These are phyloP conservation scores for Thielaviopsis musarum DNA, from an alignment of 2,329 filamentous ascomycete species.

Conservation along the genomic window DNA sequence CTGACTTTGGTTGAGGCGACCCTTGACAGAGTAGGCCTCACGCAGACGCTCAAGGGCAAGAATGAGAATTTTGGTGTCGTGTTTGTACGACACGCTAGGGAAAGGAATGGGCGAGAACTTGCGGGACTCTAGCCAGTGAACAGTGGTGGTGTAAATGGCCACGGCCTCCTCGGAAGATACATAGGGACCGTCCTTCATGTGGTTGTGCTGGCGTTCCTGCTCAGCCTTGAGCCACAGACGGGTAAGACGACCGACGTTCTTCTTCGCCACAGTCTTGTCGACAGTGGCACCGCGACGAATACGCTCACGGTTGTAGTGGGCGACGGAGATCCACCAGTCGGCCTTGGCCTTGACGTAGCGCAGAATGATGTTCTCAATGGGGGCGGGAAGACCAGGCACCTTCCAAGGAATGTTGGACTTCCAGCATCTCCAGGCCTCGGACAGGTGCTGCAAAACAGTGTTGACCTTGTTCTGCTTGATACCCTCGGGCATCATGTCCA, in stretches of 20 bases:
- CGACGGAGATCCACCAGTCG: constrained; percentile 99
- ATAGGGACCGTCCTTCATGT: constrained; percentile 97
- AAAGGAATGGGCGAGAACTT: constrained; percentile 99
- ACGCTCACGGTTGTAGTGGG: constrained; percentile 95
- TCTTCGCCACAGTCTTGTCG: constrained; percentile 98
- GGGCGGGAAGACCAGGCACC: constrained; percentile 85
- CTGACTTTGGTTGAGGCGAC: constrained; percentile 89
- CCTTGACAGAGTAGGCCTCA: constrained; percentile 96
- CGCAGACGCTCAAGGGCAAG: constrained; percentile 81
- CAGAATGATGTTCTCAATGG: constrained; percentile 96
- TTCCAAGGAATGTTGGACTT: constrained; percentile 99
- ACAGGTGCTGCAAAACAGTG: constrained; percentile 89
- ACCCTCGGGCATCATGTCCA: constrained; percentile 99
- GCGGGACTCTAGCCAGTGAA: constrained; percentile 95
- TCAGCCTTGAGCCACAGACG: constrained; percentile 95
- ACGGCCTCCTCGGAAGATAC: constrained; percentile 97
- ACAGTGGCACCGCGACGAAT: constrained; percentile 93
- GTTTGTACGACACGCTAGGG: constrained; percentile 97
- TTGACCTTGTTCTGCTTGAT: constrained; percentile 99
- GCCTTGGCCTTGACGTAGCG: constrained; percentile 98
- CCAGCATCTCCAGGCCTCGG: constrained; percentile 98
- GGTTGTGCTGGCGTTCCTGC: constrained; percentile 96
- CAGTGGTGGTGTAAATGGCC: constrained; percentile 95
- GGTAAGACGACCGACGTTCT: constrained; percentile 89
- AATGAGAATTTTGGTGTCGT: constrained; percentile 97